phyloP scores from a whole-genome alignment of 2,329 filamentous ascomycete genomes.

The Claviceps purpurea region DNA sequence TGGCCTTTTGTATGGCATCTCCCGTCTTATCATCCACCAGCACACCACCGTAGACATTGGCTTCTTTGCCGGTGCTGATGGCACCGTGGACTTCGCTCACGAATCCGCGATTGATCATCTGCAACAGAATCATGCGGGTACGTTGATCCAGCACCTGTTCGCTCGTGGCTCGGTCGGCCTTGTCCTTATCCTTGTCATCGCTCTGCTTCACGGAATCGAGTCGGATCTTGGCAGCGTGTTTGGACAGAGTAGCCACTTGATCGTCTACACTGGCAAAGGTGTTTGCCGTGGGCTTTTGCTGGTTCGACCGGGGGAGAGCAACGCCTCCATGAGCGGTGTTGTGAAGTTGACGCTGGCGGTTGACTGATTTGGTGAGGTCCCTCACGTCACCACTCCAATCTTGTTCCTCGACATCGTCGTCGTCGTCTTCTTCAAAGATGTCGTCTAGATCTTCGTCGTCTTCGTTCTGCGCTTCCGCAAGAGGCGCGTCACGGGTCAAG shows the following conservation, averaged over 20 bases:
- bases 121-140: conserved; percentile 87
- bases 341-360: conserved; percentile 62
- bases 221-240: conserved; percentile 74
- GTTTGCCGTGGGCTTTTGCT: conserved; percentile 68
- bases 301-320: conserved; percentile 57
- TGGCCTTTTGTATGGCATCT: conserved; percentile 59
- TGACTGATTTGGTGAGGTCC: conserved; percentile 78
- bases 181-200: conserved; percentile 57
- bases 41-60: conserved; percentile 91
- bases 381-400: conserved; percentile 45
- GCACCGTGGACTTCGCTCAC: conserved; percentile 90
- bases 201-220: conserved; percentile 51
- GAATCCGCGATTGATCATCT: conserved; percentile 87
- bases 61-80: conserved; percentile 92
- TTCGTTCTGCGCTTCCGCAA: conserved; percentile 15
- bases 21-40: conserved; percentile 41
- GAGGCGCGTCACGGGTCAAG: conserved; percentile 14
- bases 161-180: conserved; percentile 82
- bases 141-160: conserved; percentile 91
- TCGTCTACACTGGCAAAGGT: conserved; percentile 72
- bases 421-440: conserved; percentile 24
- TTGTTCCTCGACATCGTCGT: conserved; percentile 50
- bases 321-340: conserved; percentile 19
- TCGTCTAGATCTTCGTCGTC: conserved; percentile 27
- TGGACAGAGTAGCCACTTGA: conserved; percentile 71